These are phyloP conservation scores for Sechiopsis laciniata DNA, from an alignment of 306 rosid species.

Conservation along the genomic window DNA sequence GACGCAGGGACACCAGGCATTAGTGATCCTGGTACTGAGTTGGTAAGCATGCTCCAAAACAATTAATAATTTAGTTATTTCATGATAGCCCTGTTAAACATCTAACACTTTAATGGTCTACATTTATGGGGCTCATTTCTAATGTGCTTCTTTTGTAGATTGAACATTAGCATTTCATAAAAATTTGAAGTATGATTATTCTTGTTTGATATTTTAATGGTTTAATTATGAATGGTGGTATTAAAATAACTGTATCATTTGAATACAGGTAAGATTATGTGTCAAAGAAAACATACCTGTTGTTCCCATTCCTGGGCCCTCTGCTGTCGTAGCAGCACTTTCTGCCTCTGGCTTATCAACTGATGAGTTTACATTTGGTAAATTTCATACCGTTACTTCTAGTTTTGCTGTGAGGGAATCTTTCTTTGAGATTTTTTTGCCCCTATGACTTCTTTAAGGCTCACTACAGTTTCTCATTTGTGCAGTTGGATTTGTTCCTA, in stretches of 20 bases:
- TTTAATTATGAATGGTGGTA: background rate
- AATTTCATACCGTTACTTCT: constrained; percentile 4
- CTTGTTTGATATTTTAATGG: background rate
- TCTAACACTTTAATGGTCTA: background rate
- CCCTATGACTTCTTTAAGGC: constrained; percentile 11
- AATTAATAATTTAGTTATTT: background rate
- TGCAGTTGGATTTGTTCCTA: constrained; percentile 85
- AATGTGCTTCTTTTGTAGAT: background rate
- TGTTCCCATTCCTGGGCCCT: constrained; percentile 87
- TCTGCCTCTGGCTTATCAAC: constrained; percentile 83
- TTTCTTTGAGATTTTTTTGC: constrained; percentile 20
- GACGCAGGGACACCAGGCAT: constrained; percentile 95
- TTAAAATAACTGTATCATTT: background rate
- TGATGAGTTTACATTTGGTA: constrained; percentile 80
- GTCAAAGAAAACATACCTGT: constrained; percentile 61
- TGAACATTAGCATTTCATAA: background rate
- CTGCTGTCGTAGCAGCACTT: constrained; percentile 83
- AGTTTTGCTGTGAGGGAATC: constrained; percentile 13
- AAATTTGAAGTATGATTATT: background rate
- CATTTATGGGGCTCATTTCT: background rate
- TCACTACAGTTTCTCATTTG: constrained; percentile 18
- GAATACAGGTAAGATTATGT: constrained; percentile 76
- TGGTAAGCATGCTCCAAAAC: constrained; percentile 45
- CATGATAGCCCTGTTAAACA: background rate
- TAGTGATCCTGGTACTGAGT: constrained; percentile 82